Conservation (phyloP, 2,329 filamentous ascomycete species). For the Cladosporium colombiae region DNA sequence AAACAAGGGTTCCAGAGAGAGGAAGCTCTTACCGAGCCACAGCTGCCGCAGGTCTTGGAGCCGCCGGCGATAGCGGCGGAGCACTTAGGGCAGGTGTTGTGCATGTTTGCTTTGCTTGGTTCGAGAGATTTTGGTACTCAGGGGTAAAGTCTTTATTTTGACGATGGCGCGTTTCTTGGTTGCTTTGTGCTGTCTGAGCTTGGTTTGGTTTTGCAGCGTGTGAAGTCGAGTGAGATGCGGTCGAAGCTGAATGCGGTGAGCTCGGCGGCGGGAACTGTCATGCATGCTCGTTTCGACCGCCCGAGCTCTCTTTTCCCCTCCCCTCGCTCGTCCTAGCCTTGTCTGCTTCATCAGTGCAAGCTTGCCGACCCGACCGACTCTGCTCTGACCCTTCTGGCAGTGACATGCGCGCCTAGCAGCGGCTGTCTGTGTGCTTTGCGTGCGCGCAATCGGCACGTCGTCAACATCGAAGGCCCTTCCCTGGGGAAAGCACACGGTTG, state of each 20-base stretch:
- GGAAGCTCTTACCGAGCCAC: slow-evolving; percentile 32
- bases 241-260: slow-evolving; percentile 16
- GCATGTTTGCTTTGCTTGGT: slow-evolving; percentile 11
- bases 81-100: slow-evolving; percentile 36
- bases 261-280: not conserved
- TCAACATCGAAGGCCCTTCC: not conserved
- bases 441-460: not conserved
- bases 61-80: slow-evolving; percentile 31
- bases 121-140: not conserved
- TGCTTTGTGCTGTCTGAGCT: not conserved
- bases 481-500: not conserved
- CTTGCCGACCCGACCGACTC: not conserved
- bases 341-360: not conserved
- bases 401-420: slow-evolving; percentile 3
- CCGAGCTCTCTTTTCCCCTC: not conserved
- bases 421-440: slow-evolving; percentile 1
- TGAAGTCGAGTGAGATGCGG: slow-evolving; percentile 10
- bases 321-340: not conserved
- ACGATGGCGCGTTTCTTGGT: not conserved
- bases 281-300: not conserved
- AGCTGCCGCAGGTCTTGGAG: slow-evolving; percentile 37
- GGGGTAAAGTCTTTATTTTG: not conserved
- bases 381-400: not conserved
- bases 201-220: not conserved
- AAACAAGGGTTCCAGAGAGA: not conserved